Evolutionary conservation across 2,329 filamentous ascomycete genomes (phyloP).

Genomic region (Aspergillus fischeri): DNA sequence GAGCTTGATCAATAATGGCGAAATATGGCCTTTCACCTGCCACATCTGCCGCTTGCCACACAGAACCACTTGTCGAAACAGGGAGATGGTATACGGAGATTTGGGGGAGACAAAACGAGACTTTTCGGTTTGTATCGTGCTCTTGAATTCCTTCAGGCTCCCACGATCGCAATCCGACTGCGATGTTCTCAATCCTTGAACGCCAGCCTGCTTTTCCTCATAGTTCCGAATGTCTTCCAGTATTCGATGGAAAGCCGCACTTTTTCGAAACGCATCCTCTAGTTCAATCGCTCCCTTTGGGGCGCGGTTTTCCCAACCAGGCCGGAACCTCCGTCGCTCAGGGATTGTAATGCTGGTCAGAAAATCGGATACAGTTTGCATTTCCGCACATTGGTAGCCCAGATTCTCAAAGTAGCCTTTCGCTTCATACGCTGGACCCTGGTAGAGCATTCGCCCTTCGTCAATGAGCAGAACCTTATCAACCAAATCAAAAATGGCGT

Average conservation of each 20-base stretch:
- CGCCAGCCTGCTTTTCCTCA: conserved; percentile 37
- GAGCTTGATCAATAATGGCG: conserved; percentile 67
- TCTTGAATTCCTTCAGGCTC: conserved; percentile 50
- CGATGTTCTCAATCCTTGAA: conserved; percentile 44
- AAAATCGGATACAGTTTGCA: conserved; percentile 68
- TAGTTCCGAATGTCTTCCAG: conserved; percentile 57
- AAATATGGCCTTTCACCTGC: conserved; percentile 67
- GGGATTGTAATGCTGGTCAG: conserved; percentile 67
- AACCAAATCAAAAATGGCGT: conserved; percentile 63
- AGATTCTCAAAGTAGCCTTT: conserved; percentile 60
- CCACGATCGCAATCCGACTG: conserved; percentile 34
- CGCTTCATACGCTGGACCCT: conserved; percentile 54
- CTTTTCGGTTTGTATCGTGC: conserved; percentile 56
- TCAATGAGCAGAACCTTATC: conserved; percentile 74
- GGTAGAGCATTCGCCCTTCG: conserved; percentile 61
- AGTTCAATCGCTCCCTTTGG: conserved; percentile 65
- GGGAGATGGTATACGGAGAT: conserved; percentile 69
- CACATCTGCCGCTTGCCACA: conserved; percentile 65
- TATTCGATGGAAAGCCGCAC: conserved; percentile 54
- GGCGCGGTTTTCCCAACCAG: conserved; percentile 57
- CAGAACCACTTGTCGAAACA: conserved; percentile 60
- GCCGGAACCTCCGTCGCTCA: conserved; percentile 59
- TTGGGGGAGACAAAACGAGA: conserved; percentile 53
- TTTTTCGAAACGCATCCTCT: conserved; percentile 61
- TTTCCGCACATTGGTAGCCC: conserved; percentile 54